These are phyloP conservation scores for Kalaharituber pfeilii DNA, from an alignment of 2,329 filamentous ascomycete species.

Conservation along the genomic window DNA sequence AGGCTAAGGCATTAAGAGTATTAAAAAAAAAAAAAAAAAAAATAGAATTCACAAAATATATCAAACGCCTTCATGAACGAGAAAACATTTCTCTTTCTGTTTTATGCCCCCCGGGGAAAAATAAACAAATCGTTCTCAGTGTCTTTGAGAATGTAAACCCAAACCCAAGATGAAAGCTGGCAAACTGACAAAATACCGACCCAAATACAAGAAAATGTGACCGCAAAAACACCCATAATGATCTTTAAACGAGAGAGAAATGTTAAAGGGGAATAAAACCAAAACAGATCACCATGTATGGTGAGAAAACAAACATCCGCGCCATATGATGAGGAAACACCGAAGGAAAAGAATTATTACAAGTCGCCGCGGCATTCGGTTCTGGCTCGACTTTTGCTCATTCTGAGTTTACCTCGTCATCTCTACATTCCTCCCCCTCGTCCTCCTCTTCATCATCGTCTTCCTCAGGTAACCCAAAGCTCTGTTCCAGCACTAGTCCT, in stretches of 20 bases:
- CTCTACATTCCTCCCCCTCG: constrained; percentile 13
- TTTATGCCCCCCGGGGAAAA: background rate
- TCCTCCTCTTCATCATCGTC: constrained; percentile 17
- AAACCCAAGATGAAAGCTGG: background rate
- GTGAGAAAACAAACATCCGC: constrained; percentile 7
- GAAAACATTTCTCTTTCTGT: too few species aligned
- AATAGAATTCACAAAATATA: background rate
- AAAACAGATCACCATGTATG: constrained; percentile 10
- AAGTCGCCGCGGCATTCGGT: constrained; percentile 7
- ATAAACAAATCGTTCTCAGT: constrained; percentile 4
- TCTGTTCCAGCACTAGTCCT: constrained; percentile 16
- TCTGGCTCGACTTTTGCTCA: constrained; percentile 6
- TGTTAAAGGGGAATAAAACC: constrained; percentile 4
- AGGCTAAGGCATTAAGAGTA: background rate
- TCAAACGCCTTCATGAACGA: too few species aligned
- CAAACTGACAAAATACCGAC: background rate
- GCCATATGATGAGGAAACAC: constrained; percentile 2
- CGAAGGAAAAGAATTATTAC: constrained; percentile 9
- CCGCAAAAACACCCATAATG: constrained; percentile 9
- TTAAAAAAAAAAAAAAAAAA: constrained; percentile 7
- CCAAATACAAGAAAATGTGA: constrained; percentile 7
- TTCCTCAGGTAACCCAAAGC: constrained; percentile 17
- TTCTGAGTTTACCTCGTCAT: constrained; percentile 8
- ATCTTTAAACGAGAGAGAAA: constrained; percentile 8
- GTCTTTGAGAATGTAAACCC: background rate